Base-by-base conservation (phyloP, 2,329 filamentous ascomycete genomes). In the Colletotrichum gigasporum region DNA sequence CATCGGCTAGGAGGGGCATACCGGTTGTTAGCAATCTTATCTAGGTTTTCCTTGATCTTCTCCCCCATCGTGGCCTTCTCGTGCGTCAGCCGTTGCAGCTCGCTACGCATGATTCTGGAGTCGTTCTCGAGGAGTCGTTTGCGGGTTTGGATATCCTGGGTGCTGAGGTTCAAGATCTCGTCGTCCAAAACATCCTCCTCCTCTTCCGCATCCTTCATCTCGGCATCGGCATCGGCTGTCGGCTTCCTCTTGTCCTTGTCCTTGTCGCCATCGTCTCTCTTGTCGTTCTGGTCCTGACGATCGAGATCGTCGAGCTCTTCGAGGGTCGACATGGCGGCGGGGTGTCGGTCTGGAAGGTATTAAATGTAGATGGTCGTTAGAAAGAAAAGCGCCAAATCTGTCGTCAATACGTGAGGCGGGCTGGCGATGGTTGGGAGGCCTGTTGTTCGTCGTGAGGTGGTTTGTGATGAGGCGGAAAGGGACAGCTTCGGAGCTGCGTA, bases 11-110 rank as follows among this genome's bases (percentile, higher is more conserved):
- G 44, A 41, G 32, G 58, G 45, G 71, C 85, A 70, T 83, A 97
- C 94, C 94, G 89, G 84, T 99, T 99, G 82, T 99, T 98, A 71
- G 96, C 94, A 74, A 99, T 99, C 88, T 99, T 99, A 71, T 99
- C 96, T 74, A 93, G 83, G 75, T 99, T 99, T 77, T 99, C 96
- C 86, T 97, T 98, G 80, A 99, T 98, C 85, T 97, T 98, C 80
- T 98, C 95, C 63, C 90, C 90, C 96, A 99, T 99, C 50, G 93
- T 90, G 51, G 91, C 89, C 83, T 97, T 97, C 82, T 99, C 96
- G 74, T 99, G 96, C 73, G 91, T 91, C 81, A 99, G 85, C 71
- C 96, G 91, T 76, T 97, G 94, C 73, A 89, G 94, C 80, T 99
- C 96, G 85, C 94, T 97, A 85, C 92, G 95, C 94, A 99, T 98